A percentile compares a stretch with the other conserved stretches of the same genome.
phyloP scores from a whole-genome alignment of 1,284 basidiomycete species.

The Ustilago vetiveriae region DNA sequence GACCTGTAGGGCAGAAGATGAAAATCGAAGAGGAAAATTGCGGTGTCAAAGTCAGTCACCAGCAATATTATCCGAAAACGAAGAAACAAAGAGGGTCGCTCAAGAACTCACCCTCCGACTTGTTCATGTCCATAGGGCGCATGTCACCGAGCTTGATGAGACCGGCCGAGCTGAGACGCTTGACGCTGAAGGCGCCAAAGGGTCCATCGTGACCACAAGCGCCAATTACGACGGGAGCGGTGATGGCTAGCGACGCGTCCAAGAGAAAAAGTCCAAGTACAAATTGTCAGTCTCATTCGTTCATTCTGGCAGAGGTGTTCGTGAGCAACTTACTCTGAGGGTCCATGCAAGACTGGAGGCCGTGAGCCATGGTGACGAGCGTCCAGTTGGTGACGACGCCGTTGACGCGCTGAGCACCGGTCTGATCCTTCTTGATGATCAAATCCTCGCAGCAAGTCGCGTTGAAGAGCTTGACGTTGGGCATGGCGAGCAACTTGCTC shows the following conservation, averaged over 20 bases:
- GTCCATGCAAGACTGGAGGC: slow-evolving; percentile 79
- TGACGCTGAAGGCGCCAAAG: slow-evolving; percentile 86
- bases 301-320: too few relatives aligned
- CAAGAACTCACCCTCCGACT: slow-evolving; percentile 48
- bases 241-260: slow-evolving; percentile 43
- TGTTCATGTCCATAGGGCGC: slow-evolving; percentile 69
- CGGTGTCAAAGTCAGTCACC: neutral
- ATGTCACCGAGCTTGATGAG: slow-evolving; percentile 82
- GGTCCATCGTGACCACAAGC: slow-evolving; percentile 80
- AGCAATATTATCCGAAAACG: too few relatives aligned
- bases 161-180: slow-evolving; percentile 80
- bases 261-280: neutral
- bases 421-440: slow-evolving; percentile 61
- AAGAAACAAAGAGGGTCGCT: neutral
- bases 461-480: slow-evolving; percentile 74
- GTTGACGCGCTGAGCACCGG: slow-evolving; percentile 74
- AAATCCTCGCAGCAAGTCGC: slow-evolving; percentile 68
- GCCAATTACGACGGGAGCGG: slow-evolving; percentile 72
- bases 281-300: neutral
- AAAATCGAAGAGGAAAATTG: slow-evolving; percentile 1
- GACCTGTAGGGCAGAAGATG: slow-evolving; percentile 16
- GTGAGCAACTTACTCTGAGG: slow-evolving; percentile 75
- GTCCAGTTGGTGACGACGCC: slow-evolving; percentile 89
- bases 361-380: slow-evolving; percentile 80
- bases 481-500: slow-evolving; percentile 74